Base-by-base conservation (phyloP, 1,139 yeast genomes). In the Blastobotrys arbuscula region DNA sequence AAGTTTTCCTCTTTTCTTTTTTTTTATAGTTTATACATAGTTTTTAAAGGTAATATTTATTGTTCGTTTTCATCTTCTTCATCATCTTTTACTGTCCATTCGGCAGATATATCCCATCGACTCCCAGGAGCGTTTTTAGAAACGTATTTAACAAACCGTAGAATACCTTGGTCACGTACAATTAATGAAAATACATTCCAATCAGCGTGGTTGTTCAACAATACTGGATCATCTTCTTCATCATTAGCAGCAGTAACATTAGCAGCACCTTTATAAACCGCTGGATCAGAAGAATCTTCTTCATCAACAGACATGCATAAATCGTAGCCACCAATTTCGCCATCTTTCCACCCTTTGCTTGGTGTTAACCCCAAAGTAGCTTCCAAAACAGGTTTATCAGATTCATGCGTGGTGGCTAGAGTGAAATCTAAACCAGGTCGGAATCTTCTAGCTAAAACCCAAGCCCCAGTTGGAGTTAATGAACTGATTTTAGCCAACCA, bases 391-490 rank as follows among this genome's bases (percentile, higher is more conserved):
- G 55, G 56, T 15, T 44, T 51, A 5, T 55, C 58, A 3, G 58
- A 51, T 10, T 57, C 58, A 24, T 55, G 55, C 10, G 86, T 77
- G 0, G 97, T 87, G 0, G 98, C 98, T 45, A 94, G 72, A 3
- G 92, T 90, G 65, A 87, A 94, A 66, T 94, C 99, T 36, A 80
- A 81, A 1, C 97, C 98, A 0, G 97, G 98, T 58, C 98, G 78
- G 69, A 94, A 94, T 55, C 97, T 73, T 62, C 99, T 78, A 2
- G 84, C 76, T 37, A 89, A 63, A 1, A 85, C 70, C 57, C 84
- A 86, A 52, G 85, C 87, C 39, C 82, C 76, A 9, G 80, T 71
- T 8, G 85, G 80, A 2, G 75, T 69, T 50, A 89, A 63, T n/a
- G 81, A 76, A 0, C 97, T 84, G 4, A 90, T 66, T 2, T 70